Conservation (phyloP, 2,329 filamentous ascomycete genomes). For the Claviceps maximensis region DNA sequence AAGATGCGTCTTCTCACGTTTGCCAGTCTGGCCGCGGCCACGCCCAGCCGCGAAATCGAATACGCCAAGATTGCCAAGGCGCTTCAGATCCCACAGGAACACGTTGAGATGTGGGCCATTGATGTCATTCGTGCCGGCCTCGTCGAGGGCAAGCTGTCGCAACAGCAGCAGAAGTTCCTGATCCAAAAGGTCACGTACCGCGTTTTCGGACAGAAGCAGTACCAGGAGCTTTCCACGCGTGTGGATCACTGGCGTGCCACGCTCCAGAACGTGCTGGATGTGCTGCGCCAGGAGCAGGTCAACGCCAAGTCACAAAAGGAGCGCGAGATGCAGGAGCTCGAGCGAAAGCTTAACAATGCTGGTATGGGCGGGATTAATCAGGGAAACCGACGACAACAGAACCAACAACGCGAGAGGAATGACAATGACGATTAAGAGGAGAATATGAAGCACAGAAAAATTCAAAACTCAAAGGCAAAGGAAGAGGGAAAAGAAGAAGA, state of each 20-base stretch:
- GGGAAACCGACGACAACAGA: conserved; percentile 22
- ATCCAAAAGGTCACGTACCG: conserved; percentile 94
- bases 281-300: conserved; percentile 69
- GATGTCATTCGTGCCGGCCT: conserved; percentile 93
- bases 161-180: conserved; percentile 84
- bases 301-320: conserved; percentile 67
- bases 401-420: conserved; percentile 33
- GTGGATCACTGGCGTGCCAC: conserved; percentile 85
- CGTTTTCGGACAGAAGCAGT: conserved; percentile 96
- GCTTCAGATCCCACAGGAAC: conserved; percentile 66
- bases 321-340: conserved; percentile 58
- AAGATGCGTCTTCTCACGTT: conserved; percentile 97
- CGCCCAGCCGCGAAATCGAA: conserved; percentile 73
- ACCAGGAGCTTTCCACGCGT: conserved; percentile 82
- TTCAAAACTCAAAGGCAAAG: not conserved
- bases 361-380: conserved; percentile 21
- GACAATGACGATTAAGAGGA: conserved; percentile 36
- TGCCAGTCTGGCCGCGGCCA: conserved; percentile 73
- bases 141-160: conserved; percentile 90
- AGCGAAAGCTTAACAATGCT: conserved; percentile 46
- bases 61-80: conserved; percentile 76
- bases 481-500: not conserved
- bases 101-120: conserved; percentile 98
- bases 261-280: conserved; percentile 62
- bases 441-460: not conserved